Conservation (phyloP, 2,329 filamentous ascomycete species). For the Sporothrix pseudoabietina region DNA sequence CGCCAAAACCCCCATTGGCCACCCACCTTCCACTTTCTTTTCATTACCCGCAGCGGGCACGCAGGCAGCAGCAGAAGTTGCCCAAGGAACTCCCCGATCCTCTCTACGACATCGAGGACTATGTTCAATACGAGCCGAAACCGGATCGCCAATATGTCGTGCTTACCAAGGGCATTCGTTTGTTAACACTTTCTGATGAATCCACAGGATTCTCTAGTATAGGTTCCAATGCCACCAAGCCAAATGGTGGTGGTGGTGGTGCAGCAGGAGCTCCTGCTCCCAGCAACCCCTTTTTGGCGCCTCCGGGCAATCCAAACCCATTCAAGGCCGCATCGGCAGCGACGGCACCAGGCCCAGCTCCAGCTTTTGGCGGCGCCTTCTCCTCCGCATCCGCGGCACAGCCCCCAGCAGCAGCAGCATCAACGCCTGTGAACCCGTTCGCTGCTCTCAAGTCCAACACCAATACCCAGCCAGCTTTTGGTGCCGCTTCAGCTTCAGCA, state of each 20-base stretch:
- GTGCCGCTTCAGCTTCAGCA: neutral
- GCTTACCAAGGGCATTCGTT: neutral
- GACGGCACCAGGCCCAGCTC: neutral
- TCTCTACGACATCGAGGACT: neutral
- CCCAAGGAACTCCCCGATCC: neutral
- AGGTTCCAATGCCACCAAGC: neutral
- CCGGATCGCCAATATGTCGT: neutral
- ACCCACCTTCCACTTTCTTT: neutral
- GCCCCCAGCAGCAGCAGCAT: neutral
- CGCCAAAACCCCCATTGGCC: neutral
- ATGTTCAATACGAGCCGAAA: neutral
- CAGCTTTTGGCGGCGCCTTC: neutral
- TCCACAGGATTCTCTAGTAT: slow-evolving; percentile 4
- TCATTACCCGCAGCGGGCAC: neutral
- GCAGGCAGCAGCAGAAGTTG: neutral
- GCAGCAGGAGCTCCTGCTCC: neutral
- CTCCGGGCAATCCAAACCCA: slow-evolving; percentile 21
- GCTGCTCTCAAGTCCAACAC: slow-evolving; percentile 11
- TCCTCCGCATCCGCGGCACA: neutral
- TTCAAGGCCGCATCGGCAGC: slow-evolving; percentile 16
- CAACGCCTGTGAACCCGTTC: slow-evolving; percentile 22
- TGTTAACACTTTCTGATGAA: slow-evolving; percentile 24
- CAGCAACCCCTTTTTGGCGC: slow-evolving; percentile 25
- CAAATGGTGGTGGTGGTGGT: neutral
- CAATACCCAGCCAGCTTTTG: slow-evolving; percentile 6